These are phyloP conservation scores for Lepidium sativum DNA, from an alignment of 345 rosid species.

Conservation along the genomic window DNA sequence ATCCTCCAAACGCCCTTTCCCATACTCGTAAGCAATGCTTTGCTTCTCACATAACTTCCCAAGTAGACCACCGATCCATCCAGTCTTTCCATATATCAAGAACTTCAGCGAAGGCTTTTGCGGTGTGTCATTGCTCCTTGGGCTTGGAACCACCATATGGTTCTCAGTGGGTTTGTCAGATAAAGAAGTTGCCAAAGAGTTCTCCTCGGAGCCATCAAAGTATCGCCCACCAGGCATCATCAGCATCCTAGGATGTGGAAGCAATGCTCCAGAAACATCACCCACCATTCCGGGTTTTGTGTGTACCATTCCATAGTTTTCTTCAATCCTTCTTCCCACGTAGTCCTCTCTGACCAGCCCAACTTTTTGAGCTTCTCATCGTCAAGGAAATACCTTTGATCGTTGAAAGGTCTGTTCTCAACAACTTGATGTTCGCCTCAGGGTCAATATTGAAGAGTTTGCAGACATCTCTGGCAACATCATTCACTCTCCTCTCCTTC, in stretches of 20 bases:
- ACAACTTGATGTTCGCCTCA: slow-evolving; percentile 61
- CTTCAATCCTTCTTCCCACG: slow-evolving; percentile 82
- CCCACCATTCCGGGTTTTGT: slow-evolving; percentile 91
- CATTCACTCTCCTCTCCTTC: slow-evolving; percentile 86
- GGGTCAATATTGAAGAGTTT: slow-evolving; percentile 60
- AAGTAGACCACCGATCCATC: slow-evolving; percentile 77
- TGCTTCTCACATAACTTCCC: slow-evolving; percentile 68
- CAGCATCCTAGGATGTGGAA: slow-evolving; percentile 90
- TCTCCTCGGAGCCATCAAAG: slow-evolving; percentile 62
- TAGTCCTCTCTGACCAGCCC: slow-evolving; percentile 77
- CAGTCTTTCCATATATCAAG: slow-evolving; percentile 66
- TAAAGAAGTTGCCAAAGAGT: slow-evolving; percentile 25
- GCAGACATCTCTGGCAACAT: slow-evolving; percentile 75
- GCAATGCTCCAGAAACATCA: slow-evolving; percentile 83
- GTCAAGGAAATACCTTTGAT: slow-evolving; percentile 85
- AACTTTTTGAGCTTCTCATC: slow-evolving; percentile 66
- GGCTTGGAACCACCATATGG: slow-evolving; percentile 57
- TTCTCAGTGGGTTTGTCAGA: slow-evolving; percentile 37
- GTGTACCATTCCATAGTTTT: slow-evolving; percentile 84
- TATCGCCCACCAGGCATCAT: slow-evolving; percentile 94
- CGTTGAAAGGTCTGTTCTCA: slow-evolving; percentile 82
- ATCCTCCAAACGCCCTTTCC: slow-evolving; percentile 66
- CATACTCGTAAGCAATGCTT: slow-evolving; percentile 57
- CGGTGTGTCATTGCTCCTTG: slow-evolving; percentile 28
- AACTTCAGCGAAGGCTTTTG: slow-evolving; percentile 49